Evolutionary conservation across 495 filamentous ascomycete genomes (phyloP).

Genomic region (Aspergillus funiculosus): DNA sequence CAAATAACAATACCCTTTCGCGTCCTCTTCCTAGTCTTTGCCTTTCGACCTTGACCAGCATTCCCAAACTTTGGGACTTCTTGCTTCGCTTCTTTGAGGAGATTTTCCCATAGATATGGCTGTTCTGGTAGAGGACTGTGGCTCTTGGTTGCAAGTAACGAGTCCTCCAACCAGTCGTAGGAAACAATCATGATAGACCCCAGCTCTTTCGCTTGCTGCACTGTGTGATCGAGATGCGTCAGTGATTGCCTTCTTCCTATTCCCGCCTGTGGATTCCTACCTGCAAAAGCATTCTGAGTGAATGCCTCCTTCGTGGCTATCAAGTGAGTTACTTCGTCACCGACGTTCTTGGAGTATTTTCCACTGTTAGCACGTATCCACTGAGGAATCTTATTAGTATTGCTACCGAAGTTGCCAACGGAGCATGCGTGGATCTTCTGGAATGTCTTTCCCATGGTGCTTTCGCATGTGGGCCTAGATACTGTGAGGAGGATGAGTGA

Average conservation of each 20-base stretch:
- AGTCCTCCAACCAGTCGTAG: slow-evolving; percentile 59
- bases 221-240: slow-evolving; percentile 22
- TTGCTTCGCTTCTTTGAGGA: slow-evolving; percentile 26
- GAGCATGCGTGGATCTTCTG: slow-evolving; percentile 22
- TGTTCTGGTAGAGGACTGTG: slow-evolving; percentile 33
- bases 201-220: slow-evolving; percentile 35
- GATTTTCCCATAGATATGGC: slow-evolving; percentile 42
- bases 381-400: slow-evolving; percentile 39
- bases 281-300: slow-evolving; percentile 36
- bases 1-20: no score
- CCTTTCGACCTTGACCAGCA: background rate
- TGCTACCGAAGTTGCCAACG: slow-evolving; percentile 39
- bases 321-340: slow-evolving; percentile 51
- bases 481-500: slow-evolving; percentile 3
- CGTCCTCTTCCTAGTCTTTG: no score
- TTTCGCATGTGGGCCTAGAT: background rate
- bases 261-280: slow-evolving; percentile 40
- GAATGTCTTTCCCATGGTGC: slow-evolving; percentile 33
- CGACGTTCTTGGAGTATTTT: slow-evolving; percentile 33
- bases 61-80: background rate
- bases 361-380: slow-evolving; percentile 56
- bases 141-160: slow-evolving; percentile 28
- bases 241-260: background rate
- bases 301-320: slow-evolving; percentile 50
- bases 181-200: slow-evolving; percentile 48